Percentiles rank a stretch among this genome's conserved stretches.
Evolutionary conservation across 2,329 filamentous ascomycete genomes (phyloP).

Genomic region (Immersiporthe knoxdaviesiana): DNA sequence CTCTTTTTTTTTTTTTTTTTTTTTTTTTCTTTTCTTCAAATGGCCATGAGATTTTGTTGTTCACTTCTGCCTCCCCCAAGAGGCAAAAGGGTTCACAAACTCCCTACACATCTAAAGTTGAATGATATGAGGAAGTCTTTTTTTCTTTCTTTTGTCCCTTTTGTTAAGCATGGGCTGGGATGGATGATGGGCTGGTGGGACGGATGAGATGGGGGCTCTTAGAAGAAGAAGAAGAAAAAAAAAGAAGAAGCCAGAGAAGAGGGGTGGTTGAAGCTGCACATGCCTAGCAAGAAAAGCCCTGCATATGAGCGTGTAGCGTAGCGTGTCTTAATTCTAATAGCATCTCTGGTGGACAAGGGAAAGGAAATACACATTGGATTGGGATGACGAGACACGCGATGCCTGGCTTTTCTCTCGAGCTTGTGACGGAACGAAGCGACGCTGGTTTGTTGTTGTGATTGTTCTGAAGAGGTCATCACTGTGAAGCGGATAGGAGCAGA

Average conservation of each 20-base stretch:
- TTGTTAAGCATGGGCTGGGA: background rate
- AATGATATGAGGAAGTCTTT: conserved; percentile 8
- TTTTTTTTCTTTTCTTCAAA: too few species aligned
- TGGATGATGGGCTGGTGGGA: background rate
- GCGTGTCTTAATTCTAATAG: conserved; percentile 25
- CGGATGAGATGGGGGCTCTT: background rate
- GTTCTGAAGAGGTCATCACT: too few species aligned
- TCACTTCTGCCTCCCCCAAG: background rate
- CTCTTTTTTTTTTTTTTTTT: background rate
- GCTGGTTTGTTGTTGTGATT: too few species aligned
- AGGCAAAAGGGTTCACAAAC: background rate
- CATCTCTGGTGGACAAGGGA: conserved; percentile 7
- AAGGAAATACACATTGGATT: background rate
- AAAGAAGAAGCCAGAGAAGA: background rate
- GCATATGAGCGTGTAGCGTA: conserved; percentile 27
- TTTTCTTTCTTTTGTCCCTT: conserved; percentile 10
- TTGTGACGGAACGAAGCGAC: too few species aligned
- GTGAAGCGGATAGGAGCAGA: too few species aligned
- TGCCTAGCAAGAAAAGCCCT: conserved; percentile 12
- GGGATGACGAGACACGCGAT: background rate
- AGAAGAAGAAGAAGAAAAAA: background rate
- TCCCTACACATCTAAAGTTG: conserved; percentile 6
- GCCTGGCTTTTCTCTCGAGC: too few species aligned
- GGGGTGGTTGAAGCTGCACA: conserved; percentile 13
- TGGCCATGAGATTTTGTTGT: background rate